A percentile compares a stretch with the other conserved stretches of the same genome.
Conservation (phyloP, 2,329 filamentous ascomycete species). For the Arthrobotrys conoides region DNA sequence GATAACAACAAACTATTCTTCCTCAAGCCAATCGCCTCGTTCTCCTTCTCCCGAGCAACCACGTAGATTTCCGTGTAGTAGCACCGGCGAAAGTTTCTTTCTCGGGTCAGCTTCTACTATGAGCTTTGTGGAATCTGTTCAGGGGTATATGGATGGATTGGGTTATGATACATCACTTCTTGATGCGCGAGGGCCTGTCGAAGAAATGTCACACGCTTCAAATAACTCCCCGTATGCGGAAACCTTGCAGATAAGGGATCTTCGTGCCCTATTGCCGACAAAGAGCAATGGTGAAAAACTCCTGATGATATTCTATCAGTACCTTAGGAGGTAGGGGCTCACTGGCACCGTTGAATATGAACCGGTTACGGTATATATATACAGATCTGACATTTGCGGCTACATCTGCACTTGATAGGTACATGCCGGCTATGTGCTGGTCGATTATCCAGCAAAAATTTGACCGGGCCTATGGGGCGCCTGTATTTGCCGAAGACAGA, state of each 20-base stretch:
- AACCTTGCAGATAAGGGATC: conserved; percentile 14
- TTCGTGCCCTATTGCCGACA: conserved; percentile 20
- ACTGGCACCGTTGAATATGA: neutral
- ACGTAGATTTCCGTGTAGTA: neutral
- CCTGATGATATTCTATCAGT: conserved; percentile 17
- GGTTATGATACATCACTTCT: conserved; percentile 32
- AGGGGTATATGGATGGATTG: conserved; percentile 27
- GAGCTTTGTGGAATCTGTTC: conserved; percentile 22
- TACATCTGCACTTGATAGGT: neutral
- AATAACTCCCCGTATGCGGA: neutral
- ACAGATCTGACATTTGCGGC: neutral
- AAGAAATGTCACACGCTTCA: neutral
- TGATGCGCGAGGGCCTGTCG: neutral
- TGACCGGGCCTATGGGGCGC: conserved; percentile 21
- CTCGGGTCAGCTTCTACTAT: neutral
- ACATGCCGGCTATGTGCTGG: conserved; percentile 16
- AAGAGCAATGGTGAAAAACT: conserved; percentile 29
- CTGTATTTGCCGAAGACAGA: conserved; percentile 26
- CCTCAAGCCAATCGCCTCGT: neutral
- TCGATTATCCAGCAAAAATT: conserved; percentile 16
- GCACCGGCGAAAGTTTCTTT: neutral
- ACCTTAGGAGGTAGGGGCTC: neutral
- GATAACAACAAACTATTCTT: neutral
- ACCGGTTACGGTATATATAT: neutral
- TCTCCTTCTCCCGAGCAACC: neutral